These are phyloP conservation scores for Salicornia ramosissima DNA, from an alignment of 148 eudicot species.

Conservation along the genomic window DNA sequence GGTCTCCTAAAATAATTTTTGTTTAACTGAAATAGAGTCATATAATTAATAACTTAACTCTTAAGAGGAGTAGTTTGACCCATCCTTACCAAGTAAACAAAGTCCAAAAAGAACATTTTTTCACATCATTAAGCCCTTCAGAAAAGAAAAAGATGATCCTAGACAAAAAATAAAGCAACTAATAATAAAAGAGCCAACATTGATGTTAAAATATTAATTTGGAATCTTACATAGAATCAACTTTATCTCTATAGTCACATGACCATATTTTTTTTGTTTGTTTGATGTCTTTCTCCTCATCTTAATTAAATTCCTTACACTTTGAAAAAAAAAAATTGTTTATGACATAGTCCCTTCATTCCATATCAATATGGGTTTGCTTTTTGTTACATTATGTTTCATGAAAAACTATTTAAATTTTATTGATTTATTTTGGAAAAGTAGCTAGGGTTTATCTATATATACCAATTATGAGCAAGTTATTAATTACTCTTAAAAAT, in stretches of 20 bases:
- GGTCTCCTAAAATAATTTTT: not conserved
- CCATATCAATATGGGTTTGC: no score
- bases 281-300: no score
- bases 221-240: constrained; percentile 2
- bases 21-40: not conserved
- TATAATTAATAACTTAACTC: not conserved
- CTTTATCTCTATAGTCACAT: not conserved
- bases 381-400: no score
- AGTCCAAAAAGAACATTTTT: not conserved
- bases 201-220: not conserved
- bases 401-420: no score
- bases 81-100: not conserved
- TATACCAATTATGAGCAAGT: no score
- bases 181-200: not conserved
- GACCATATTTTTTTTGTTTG: not conserved
- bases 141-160: not conserved
- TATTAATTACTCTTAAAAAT: no score
- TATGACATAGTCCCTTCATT: no score
- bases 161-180: not conserved
- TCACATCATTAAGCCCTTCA: not conserved
- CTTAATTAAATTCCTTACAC: no score
- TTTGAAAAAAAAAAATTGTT: no score
- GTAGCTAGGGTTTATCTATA: no score
- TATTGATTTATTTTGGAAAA: no score
- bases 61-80: not conserved